These are phyloP conservation scores for Piromyces finnis DNA, from an alignment of 192 early-diverging fungal species.

Conservation along the genomic window DNA sequence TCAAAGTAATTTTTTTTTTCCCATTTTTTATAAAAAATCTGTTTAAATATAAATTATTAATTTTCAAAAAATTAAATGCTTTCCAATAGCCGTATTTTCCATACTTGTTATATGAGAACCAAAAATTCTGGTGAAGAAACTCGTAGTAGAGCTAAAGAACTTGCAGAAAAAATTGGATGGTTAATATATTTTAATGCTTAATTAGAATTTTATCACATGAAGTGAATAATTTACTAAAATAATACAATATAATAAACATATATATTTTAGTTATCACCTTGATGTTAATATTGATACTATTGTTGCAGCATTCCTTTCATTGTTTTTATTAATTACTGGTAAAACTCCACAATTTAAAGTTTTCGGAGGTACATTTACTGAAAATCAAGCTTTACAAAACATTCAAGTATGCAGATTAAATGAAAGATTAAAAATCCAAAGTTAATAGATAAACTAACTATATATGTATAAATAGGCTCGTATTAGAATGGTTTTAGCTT, in stretches of 20 bases:
- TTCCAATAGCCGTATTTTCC: constrained; percentile 46
- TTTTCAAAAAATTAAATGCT: too few relatives aligned
- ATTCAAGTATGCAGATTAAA: constrained; percentile 70
- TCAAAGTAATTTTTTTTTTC: constrained; percentile 38
- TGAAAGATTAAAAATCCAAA: too few relatives aligned
- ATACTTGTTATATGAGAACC: constrained; percentile 95
- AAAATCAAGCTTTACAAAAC: constrained; percentile 94
- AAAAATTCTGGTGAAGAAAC: constrained; percentile 78
- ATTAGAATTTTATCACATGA: too few relatives aligned
- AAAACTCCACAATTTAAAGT: constrained; percentile 58
- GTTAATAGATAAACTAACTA: too few relatives aligned
- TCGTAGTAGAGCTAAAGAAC: constrained; percentile 48
- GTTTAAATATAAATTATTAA: too few relatives aligned
- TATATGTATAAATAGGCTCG: constrained; percentile 37
- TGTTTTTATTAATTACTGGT: constrained; percentile 61
- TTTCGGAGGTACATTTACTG: constrained; percentile 61
- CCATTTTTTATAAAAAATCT: too few relatives aligned
- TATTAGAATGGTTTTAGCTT: constrained; percentile 84
- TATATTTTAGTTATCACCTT: constrained; percentile 82
- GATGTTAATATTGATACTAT: constrained; percentile 77
- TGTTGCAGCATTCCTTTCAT: constrained; percentile 45
- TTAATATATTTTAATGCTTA: too few relatives aligned
- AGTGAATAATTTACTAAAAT: too few relatives aligned
- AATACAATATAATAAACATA: too few relatives aligned
- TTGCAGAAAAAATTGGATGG: constrained; percentile 66